phyloP scores from a whole-genome alignment of 169 alveolate species.

The Eimeria falciformis region DNA sequence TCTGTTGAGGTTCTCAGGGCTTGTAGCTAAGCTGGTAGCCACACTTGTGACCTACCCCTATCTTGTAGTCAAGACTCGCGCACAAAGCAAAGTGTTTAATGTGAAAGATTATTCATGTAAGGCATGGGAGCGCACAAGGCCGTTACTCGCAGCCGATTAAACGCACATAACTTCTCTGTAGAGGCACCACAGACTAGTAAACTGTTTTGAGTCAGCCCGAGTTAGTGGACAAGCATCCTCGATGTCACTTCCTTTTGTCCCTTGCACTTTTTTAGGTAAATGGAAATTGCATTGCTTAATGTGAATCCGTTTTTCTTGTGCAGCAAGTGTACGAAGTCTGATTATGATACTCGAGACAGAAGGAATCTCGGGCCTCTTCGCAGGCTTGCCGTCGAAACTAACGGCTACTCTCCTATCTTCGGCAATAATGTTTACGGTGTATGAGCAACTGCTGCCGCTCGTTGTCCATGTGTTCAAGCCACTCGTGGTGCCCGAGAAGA shows the following conservation, averaged over 20 bases:
- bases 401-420: slow-evolving; percentile 72
- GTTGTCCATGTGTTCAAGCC: slow-evolving; percentile 35
- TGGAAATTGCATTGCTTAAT: background rate
- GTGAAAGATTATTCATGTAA: slow-evolving; percentile 76
- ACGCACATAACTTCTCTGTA: too few relatives aligned
- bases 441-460: slow-evolving; percentile 66
- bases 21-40: slow-evolving; percentile 73
- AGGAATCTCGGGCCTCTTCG: slow-evolving; percentile 71
- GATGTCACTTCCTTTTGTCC: too few relatives aligned
- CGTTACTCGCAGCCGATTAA: too few relatives aligned
- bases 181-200: background rate
- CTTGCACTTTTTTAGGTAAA: too few relatives aligned
- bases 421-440: slow-evolving; percentile 75
- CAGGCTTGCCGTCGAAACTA: slow-evolving; percentile 77
- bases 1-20: slow-evolving; percentile 24
- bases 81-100: slow-evolving; percentile 72
- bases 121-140: background rate
- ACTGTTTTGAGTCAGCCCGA: background rate
- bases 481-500: background rate
- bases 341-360: slow-evolving; percentile 76
- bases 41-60: slow-evolving; percentile 77
- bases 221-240: background rate
- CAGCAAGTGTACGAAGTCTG: slow-evolving; percentile 73
- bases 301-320: background rate
- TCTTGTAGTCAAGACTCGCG: slow-evolving; percentile 78